Evolutionary conservation across 495 filamentous ascomycete species (phyloP).

Genomic region (Penicillium desertorum): DNA sequence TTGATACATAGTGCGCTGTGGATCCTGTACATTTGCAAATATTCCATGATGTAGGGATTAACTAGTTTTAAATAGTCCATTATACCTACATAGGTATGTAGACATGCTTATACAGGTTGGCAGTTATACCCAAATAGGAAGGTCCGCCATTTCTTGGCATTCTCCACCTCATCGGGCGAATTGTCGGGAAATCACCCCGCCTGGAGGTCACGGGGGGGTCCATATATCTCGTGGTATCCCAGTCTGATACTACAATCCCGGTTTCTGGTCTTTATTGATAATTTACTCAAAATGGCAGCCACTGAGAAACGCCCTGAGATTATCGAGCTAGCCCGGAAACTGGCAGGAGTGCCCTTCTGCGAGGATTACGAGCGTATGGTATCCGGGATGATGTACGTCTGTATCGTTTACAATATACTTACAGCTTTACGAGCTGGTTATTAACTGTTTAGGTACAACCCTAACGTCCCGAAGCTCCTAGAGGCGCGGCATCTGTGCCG

Average conservation of each 20-base stretch:
- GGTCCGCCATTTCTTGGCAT: constrained; percentile 5
- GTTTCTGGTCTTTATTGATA: background rate
- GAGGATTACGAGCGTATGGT: constrained; percentile 57
- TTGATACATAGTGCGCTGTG: background rate
- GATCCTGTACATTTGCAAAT: background rate
- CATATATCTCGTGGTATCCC: background rate
- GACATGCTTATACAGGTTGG: background rate
- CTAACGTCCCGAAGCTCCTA: constrained; percentile 38
- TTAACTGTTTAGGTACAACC: constrained; percentile 40
- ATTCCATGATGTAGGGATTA: background rate
- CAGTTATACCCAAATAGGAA: constrained; percentile 5
- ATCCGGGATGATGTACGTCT: constrained; percentile 51
- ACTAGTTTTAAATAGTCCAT: no score
- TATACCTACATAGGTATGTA: no score
- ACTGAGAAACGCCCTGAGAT: constrained; percentile 44
- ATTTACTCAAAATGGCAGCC: constrained; percentile 34
- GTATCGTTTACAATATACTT: constrained; percentile 3
- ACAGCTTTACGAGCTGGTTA: background rate
- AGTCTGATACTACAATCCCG: background rate
- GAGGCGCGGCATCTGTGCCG: constrained; percentile 49
- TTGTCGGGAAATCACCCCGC: constrained; percentile 3
- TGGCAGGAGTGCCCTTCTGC: constrained; percentile 44
- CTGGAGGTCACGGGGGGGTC: background rate
- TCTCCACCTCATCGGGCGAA: constrained; percentile 1
- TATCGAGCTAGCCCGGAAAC: constrained; percentile 42